These are phyloP conservation scores for Tetrapisispora phaffii DNA, from an alignment of 805 yeast genomes.

Conservation along the genomic window DNA sequence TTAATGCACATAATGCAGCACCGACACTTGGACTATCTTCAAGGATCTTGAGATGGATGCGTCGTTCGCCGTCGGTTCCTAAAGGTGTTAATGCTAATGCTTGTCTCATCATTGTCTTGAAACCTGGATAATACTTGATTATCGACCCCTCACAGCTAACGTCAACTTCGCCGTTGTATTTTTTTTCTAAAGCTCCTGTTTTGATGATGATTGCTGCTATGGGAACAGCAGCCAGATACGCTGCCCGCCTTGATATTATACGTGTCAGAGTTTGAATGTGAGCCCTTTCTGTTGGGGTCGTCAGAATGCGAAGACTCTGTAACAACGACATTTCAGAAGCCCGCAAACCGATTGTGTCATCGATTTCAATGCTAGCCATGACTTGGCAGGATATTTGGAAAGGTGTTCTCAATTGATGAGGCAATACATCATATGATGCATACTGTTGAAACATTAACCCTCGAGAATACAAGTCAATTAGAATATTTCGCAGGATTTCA, in stretches of 20 bases:
- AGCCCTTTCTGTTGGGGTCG: slow-evolving; percentile 59
- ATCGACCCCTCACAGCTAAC: slow-evolving; percentile 96
- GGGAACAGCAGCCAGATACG: slow-evolving; percentile 79
- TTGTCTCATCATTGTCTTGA: slow-evolving; percentile 67
- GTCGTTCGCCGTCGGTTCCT: slow-evolving; percentile 65
- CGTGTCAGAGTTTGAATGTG: slow-evolving; percentile 69
- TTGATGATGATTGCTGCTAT: slow-evolving; percentile 69
- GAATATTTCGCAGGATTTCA: slow-evolving; percentile 66
- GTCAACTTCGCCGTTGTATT: slow-evolving; percentile 65
- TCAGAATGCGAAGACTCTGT: slow-evolving; percentile 58
- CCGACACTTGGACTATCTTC: slow-evolving; percentile 97
- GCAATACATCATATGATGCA: slow-evolving; percentile 30
- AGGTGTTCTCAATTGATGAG: slow-evolving; percentile 60
- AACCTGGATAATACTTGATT: slow-evolving; percentile 87
- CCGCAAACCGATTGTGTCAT: slow-evolving; percentile 61
- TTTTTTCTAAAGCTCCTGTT: slow-evolving; percentile 50
- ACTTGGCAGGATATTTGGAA: slow-evolving; percentile 76
- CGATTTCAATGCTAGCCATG: slow-evolving; percentile 75
- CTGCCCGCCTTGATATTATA: slow-evolving; percentile 79
- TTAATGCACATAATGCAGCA: slow-evolving; percentile 82
- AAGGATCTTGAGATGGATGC: slow-evolving; percentile 68
- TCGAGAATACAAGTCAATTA: slow-evolving; percentile 55
- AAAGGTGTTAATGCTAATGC: slow-evolving; percentile 63
- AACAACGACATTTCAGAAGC: slow-evolving; percentile 60
- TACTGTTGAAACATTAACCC: slow-evolving; percentile 52